Evolutionary conservation across 2,329 filamentous ascomycete species (phyloP), one percentile per base, ranked within the genome.

Genomic region (Dissoconium aciculare): DNA sequence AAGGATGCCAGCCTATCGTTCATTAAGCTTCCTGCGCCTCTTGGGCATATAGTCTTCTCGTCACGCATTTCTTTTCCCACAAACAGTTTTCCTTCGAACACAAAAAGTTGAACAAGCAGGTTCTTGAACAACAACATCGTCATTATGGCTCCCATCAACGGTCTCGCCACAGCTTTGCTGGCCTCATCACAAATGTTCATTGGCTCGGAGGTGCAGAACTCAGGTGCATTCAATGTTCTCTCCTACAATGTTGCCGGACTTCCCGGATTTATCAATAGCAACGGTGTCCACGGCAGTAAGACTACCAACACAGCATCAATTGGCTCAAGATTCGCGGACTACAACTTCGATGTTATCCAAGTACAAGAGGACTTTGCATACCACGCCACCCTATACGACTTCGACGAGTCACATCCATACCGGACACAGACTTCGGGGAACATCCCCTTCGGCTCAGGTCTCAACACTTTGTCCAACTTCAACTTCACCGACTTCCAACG

Each of bases 341-440:
- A 72, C 35, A 60, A 54, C 35, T 74, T 69, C 52, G 69, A 74
- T 40, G 54, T 78, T 15, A 70, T 78, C 46, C 63, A 79, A 40
- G 56, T 74, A n/a, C 74, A 79, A 49, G 74, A 59, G 70, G 36
- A 78, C 50, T 78, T 78, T 59, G 74, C 74, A 55, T 78, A 70
- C 52, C 73, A 79, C 42, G 66, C 69, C 5, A 60, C 63, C 33
- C 63, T 79, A 41, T 78, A 78, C 52, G 58, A 57, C 5, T 68
- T 66, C 11, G 69, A 74, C 49, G 63, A 58, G 25, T n/a, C n/a
- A n/a, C 71, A 75, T 43, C 59, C 68, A 3, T 64, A 67, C 51
- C 63, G 74, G 31, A 78, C 74, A 1, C 50, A 70, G 0, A 78
- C 73, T 3, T 74, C 71, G 4, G 74, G 74, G 10, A 70, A 69